A percentile compares a stretch with the other conserved stretches of the same genome.
Conservation (phyloP, 2,329 filamentous ascomycete genomes). For the Fusarium tupiense region DNA sequence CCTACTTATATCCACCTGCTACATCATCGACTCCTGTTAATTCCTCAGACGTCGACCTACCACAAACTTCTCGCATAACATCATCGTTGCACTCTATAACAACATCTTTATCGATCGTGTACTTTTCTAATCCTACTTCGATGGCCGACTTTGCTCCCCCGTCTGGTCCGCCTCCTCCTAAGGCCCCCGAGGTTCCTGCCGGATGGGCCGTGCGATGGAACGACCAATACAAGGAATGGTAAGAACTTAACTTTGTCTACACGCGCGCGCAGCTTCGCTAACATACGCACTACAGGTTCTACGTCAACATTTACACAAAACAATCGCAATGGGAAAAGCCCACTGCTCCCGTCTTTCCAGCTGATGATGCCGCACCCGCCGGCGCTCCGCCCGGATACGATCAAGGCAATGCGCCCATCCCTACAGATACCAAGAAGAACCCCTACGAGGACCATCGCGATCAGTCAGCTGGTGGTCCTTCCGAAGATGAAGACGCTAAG, state of each 20-base stretch:
- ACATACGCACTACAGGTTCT: conserved; percentile 71
- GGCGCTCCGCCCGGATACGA: conserved; percentile 77
- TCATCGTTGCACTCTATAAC: not conserved
- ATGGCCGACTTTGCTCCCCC: conserved; percentile 67
- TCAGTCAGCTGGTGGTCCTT: conserved; percentile 47
- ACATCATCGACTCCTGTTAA: conserved; percentile 29
- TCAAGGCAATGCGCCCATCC: conserved; percentile 52
- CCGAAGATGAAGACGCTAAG: conserved; percentile 72
- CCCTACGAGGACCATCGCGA: conserved; percentile 66
- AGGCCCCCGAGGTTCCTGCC: conserved; percentile 68
- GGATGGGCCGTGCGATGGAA: conserved; percentile 91
- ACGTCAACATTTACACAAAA: conserved; percentile 88
- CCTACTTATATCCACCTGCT: conserved; percentile 13
- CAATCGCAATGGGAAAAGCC: conserved; percentile 92
- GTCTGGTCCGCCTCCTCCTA: conserved; percentile 65
- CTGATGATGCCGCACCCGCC: conserved; percentile 54
- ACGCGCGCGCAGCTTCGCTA: conserved; percentile 5
- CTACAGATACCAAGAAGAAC: conserved; percentile 72
- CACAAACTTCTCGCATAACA: not conserved
- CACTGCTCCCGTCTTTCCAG: conserved; percentile 70
- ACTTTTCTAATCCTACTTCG: conserved; percentile 3
- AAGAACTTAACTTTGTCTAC: conserved; percentile 38
- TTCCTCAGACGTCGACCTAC: not conserved
- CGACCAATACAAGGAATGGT: conserved; percentile 88
- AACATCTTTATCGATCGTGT: not conserved